Evolutionary conservation across 129 eudicot species (phyloP).

Genomic region (Arctium minus): DNA sequence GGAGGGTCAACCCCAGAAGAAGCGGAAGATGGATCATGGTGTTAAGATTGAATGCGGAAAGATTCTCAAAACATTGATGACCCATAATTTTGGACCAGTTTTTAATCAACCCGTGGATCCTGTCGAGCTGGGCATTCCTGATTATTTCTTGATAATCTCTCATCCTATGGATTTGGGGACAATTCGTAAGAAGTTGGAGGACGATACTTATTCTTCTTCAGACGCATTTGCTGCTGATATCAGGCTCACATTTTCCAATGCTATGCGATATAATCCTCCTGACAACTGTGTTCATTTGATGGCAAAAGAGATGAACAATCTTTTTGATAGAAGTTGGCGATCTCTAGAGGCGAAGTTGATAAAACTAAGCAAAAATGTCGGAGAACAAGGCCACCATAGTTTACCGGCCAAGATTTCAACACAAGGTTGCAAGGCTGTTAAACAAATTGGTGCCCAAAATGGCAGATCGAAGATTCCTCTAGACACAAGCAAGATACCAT

Average conservation of each 20-base stretch:
- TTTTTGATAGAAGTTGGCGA: conserved; percentile 49
- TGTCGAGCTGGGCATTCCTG: conserved; percentile 48
- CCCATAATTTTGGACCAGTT: conserved; percentile 24
- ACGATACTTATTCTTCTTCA: conserved; percentile 33
- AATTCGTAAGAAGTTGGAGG: conserved; percentile 39
- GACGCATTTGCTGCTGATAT: conserved; percentile 71
- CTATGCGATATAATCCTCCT: conserved; percentile 73
- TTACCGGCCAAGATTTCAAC: not conserved
- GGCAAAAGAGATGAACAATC: conserved; percentile 44
- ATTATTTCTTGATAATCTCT: conserved; percentile 50
- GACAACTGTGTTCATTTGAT: conserved; percentile 26
- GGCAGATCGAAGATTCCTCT: not conserved
- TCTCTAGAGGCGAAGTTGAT: conserved; percentile 31
- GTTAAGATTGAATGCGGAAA: conserved; percentile 36
- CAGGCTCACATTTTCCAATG: conserved; percentile 65
- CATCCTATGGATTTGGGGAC: conserved; percentile 88
- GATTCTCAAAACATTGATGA: conserved; percentile 49
- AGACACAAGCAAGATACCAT: conserved; percentile 8
- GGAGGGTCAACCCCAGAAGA: conserved; percentile 38
- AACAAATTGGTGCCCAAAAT: not conserved
- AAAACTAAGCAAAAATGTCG: not conserved
- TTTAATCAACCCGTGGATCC: conserved; percentile 78
- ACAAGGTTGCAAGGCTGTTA: not conserved
- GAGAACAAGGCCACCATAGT: conserved; percentile 2
- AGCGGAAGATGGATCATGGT: conserved; percentile 51